phyloP scores from a whole-genome alignment of 139 green algal species.

The Pleodorina starrii region DNA sequence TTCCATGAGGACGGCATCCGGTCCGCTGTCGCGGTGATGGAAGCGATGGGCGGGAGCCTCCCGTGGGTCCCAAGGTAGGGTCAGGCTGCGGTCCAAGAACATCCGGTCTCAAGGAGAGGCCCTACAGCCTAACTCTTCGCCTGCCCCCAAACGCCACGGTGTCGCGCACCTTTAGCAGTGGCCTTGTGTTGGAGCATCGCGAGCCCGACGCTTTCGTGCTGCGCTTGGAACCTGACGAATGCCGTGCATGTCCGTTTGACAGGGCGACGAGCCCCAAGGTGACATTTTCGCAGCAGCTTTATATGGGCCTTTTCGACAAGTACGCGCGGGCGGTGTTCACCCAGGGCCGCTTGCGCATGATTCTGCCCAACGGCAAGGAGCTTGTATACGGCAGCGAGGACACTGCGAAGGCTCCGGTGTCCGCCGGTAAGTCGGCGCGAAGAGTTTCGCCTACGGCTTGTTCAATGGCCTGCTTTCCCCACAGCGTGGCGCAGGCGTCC shows the following conservation, averaged over 20 bases:
- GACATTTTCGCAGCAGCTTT: constrained; percentile 27
- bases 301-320: constrained; percentile 63
- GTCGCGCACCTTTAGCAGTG: no score
- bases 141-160: no score
- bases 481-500: no score
- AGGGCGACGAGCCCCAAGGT: constrained; percentile 79
- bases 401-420: constrained; percentile 5
- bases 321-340: constrained; percentile 76
- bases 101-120: no score
- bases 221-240: no score
- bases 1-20: constrained; percentile 98
- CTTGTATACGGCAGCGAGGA: constrained; percentile 72
- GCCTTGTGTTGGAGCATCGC: no score
- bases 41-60: constrained; percentile 51
- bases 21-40: constrained; percentile 75
- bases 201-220: no score
- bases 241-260: no score
- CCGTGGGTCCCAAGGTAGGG: constrained; percentile 56
- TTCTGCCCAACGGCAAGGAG: constrained; percentile 89
- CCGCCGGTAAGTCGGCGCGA: constrained; percentile 36
- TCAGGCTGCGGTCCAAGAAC: no score
- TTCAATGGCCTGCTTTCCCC: no score
- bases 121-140: no score
- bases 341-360: constrained; percentile 80
- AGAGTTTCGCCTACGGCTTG: no score